These are phyloP conservation scores for Eruca vesicaria DNA, from an alignment of 441 rosid genomes.

Conservation along the genomic window DNA sequence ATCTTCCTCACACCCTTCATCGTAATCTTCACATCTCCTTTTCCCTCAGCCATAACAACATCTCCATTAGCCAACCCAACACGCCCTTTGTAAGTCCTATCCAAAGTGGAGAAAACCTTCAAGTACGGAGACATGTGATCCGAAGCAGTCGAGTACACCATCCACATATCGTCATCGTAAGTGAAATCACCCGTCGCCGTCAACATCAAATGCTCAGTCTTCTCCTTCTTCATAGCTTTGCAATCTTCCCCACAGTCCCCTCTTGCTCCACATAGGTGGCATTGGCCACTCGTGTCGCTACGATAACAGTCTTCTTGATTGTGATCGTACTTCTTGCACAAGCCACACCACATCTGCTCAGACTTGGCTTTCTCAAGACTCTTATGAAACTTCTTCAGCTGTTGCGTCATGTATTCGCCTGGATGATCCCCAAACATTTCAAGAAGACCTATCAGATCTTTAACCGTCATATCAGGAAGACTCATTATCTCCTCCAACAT, in stretches of 20 bases:
- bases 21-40: not conserved
- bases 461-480: not conserved
- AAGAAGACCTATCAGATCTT: not conserved
- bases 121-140: not conserved
- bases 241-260: not conserved
- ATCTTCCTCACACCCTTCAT: not conserved
- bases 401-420: not conserved
- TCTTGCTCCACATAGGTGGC: not conserved
- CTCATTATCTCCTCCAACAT: not conserved
- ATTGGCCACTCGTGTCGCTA: not conserved
- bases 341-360: not conserved
- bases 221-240: not conserved
- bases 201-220: not conserved
- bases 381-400: not conserved
- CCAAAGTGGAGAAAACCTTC: not conserved
- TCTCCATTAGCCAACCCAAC: not conserved
- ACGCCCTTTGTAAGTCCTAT: not conserved
- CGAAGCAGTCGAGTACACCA: not conserved
- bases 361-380: not conserved
- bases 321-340: not conserved
- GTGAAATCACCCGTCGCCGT: not conserved
- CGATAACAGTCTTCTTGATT: not conserved
- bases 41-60: not conserved
- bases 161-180: not conserved
- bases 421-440: not conserved